Evolutionary conservation across 164 flowering plant species (phyloP).

Genomic region (Berberis vulgaris): DNA sequence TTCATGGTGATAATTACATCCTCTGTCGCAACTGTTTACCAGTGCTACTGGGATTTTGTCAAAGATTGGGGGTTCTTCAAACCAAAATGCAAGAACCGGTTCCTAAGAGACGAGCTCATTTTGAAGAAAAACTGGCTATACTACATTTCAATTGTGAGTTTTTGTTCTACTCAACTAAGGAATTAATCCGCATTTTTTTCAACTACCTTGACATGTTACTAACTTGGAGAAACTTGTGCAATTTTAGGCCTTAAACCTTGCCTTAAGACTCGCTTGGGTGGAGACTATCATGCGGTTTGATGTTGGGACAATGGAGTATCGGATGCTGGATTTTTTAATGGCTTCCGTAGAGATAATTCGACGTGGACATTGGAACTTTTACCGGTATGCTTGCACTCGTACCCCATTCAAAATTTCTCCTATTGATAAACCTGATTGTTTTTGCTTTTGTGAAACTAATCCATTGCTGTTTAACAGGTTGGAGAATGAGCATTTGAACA

Average conservation of each 20-base stretch:
- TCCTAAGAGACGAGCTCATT: slow-evolving; percentile 81
- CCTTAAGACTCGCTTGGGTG: slow-evolving; percentile 85
- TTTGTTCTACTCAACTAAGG: background rate
- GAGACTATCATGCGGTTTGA: slow-evolving; percentile 54
- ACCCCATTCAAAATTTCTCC: too few relatives aligned
- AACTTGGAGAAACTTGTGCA: background rate
- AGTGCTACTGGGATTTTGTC: slow-evolving; percentile 93
- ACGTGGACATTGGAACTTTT: slow-evolving; percentile 98
- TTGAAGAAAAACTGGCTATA: slow-evolving; percentile 70
- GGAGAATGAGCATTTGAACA: slow-evolving; percentile 90
- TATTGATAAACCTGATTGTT: too few relatives aligned
- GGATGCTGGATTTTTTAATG: slow-evolving; percentile 62
- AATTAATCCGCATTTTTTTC: background rate
- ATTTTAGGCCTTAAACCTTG: slow-evolving; percentile 61
- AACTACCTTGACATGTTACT: background rate
- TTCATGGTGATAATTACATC: slow-evolving; percentile 57
- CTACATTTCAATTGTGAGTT: slow-evolving; percentile 73
- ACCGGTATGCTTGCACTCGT: slow-evolving; percentile 47
- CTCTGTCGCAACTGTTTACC: slow-evolving; percentile 70
- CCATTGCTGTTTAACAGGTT: slow-evolving; percentile 33
- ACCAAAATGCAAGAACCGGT: slow-evolving; percentile 55
- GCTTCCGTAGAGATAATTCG: slow-evolving; percentile 87
- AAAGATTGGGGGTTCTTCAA: slow-evolving; percentile 89
- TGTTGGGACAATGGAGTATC: slow-evolving; percentile 33
- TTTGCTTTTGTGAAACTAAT: background rate